Base-by-base conservation (phyloP, 371 early-diverging fungal species). In the Mucor piriformis region DNA sequence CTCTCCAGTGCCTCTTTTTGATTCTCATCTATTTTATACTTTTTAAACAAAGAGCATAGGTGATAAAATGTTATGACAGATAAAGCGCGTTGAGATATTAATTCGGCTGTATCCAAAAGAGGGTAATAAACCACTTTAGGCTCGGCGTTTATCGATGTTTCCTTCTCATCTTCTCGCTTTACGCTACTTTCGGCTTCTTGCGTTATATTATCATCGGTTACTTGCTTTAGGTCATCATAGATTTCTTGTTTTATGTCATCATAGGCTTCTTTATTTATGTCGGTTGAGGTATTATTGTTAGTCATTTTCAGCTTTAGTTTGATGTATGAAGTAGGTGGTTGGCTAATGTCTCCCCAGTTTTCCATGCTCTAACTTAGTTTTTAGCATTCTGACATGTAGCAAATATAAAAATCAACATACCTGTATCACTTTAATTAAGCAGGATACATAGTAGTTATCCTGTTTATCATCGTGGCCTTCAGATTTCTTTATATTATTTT, bases 41-140 rank as follows among this genome's bases (percentile, higher is more conserved):
- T 20, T 25, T 50, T 15, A n/a, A 46, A 32, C 7, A 27, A 10
- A 7, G 44, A 55, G 5, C 51, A 48, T 21, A 65, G 13, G 18
- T 61, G 37, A 43, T 51, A 54, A 3, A 65, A 35, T 5, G 61
- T 61, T 8, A 65, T 27, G 13, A 65, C 27, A 10, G 63, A 42
- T 1, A 65, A 43, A n/a, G 64, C 62, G 11, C 62, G 55, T 13
- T 43, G 35, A 32, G 58, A 58, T 27, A 13, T 50, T 5, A 42
- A 50, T 21, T 58, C 50, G 6, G 35, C 32, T n/a, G 50, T 49
- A 8, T 29, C 24, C 11, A 58, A 42, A 40, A 50, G 50, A 23
- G 58, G 58, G 16, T 58, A 58, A 33, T 50, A 40, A n/a, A 50
- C 13, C 5, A 24, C 25, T 12, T 46, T 46, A 7, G 24, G 25